Evolutionary conservation across 148 eudicot species (phyloP), one percentile per base, ranked within the genome.

Genomic region (Vaccinium myrtillus): DNA sequence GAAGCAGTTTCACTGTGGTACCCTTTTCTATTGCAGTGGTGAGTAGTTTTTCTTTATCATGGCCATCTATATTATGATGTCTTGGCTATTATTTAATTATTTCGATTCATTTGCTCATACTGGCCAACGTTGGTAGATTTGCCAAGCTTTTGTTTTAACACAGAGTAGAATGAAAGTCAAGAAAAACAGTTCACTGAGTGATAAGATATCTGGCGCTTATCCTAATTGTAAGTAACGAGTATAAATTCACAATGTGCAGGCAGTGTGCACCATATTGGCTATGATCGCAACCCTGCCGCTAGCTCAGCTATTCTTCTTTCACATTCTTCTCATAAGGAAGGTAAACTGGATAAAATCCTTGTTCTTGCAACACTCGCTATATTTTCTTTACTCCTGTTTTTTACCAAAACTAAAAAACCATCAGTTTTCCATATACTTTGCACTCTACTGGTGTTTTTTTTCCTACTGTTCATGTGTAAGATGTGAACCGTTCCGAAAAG

Each of bases 271-370:
- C 84, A 79, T 94, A 78, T 88, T 97, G 91, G 98, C 99, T 49
- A 97, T 95, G 99, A 87, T 94, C 82, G 99, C 98, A 8, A 97
- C 95, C 75, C 90, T 97, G 86, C 99, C 98, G 6, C 87, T 97
- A 67, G 96, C 90, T 80, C 99, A 97, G 87, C 99, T 97, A 81
- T 97, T 97, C 94, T 95, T 95, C 93, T 97, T 97, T 90, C 99
- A 97, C 89, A 92, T 97, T 85, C 98, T 97, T 83, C 96, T 97
- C 36, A 92, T 95, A 74, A 97, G 95, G 89, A 97, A 97, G 97
- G 99, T 94, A 49, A 87, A 32, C 36, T 82, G 21, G 61, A 78
- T n/a, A 43, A 30, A 16, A 53, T 50, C 67, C 19, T 78, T 23
- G 23, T 39, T 36, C 49, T 73, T 73, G 49, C 49, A 18, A 14